Base-by-base conservation (phyloP, 208 protist species). In the Trypanosoma brucei region DNA sequence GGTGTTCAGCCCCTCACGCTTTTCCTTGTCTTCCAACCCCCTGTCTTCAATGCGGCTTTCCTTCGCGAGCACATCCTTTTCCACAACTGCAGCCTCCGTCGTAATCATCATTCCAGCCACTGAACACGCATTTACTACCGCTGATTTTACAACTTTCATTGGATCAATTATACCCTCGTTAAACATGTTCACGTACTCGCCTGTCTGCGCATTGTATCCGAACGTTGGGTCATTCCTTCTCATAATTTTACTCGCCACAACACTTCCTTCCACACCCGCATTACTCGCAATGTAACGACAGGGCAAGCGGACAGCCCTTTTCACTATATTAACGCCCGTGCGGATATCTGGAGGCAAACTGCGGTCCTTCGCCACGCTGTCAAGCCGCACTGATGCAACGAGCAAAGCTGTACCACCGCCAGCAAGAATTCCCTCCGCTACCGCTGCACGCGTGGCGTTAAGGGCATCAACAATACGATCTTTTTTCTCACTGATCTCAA, bases 401-500 rank as follows among this genome's bases (percentile, higher is more conserved):
- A 99, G 85, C 34, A 99, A 75, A 5, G 97, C 98, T n/a, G 92
- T 92, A 59, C 98, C 98, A 61, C 98, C 98, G 53, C 98, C 98
- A 39, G 98, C 85, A 1, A 99, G 83, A 55, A 99, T 99, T 70
- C 99, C 98, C 83, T 99, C 98, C 55, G 98, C 86, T 14, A 99
- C 97, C 13, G 98, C 98, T 4, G 98, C 98, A 30, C 97, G 86
- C 3, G 98, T 99, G 3, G 99, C 98, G 76, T 98, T 99, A 5
- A 99, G 88, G 5, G 98, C 98, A 72, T 99, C 99, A 22, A 96
- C 94, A 48, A 99, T 95, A 64, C 98, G 90, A 76, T 99, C 98
- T 84, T 99, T 99, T 83, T 98, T 98, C 81, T 99, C 99, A 71
- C 87, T 92, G 6, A 99, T 98, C 86, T 99, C 98, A 39, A 99